A percentile compares a stretch with the other conserved stretches of the same genome.
These are phyloP conservation scores for Aspergillus versicolor DNA, from an alignment of 2,329 filamentous ascomycete genomes.

Conservation along the genomic window DNA sequence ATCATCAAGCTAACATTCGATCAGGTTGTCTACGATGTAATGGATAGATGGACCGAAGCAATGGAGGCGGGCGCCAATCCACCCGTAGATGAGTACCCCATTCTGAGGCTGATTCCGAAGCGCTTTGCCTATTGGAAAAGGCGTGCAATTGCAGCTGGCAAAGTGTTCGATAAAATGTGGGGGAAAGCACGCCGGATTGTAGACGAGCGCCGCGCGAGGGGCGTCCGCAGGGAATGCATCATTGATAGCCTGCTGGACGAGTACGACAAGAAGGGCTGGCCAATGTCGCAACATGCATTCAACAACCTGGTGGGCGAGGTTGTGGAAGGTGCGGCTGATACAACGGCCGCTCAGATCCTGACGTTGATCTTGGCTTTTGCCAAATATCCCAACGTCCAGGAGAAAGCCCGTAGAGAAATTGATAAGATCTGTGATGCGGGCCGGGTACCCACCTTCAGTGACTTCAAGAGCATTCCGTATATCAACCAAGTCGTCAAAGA, in stretches of 20 bases:
- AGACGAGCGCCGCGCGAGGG: constrained; percentile 28
- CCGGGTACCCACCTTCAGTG: constrained; percentile 50
- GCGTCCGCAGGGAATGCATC: constrained; percentile 30
- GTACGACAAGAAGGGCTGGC: constrained; percentile 21
- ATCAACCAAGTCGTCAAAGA: constrained; percentile 57
- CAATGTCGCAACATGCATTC: constrained; percentile 37
- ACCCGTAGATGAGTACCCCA: constrained; percentile 49
- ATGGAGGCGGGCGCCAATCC: constrained; percentile 50
- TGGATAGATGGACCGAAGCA: not conserved
- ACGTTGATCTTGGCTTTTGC: constrained; percentile 47
- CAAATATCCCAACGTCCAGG: constrained; percentile 48
- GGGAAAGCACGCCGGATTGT: constrained; percentile 32
- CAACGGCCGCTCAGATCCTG: constrained; percentile 29
- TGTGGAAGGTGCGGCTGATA: not conserved
- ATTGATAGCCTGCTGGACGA: constrained; percentile 47
- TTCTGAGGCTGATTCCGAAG: constrained; percentile 46
- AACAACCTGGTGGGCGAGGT: not conserved
- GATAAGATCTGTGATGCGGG: constrained; percentile 51
- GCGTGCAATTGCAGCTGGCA: constrained; percentile 31
- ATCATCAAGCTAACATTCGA: not conserved
- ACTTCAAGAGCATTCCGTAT: constrained; percentile 53
- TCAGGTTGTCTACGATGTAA: not conserved
- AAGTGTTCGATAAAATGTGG: constrained; percentile 46
- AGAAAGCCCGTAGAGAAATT: constrained; percentile 48
- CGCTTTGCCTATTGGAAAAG: constrained; percentile 40